These are phyloP conservation scores for Puccinia novopanici DNA, from an alignment of 1,284 basidiomycete species.

Conservation along the genomic window DNA sequence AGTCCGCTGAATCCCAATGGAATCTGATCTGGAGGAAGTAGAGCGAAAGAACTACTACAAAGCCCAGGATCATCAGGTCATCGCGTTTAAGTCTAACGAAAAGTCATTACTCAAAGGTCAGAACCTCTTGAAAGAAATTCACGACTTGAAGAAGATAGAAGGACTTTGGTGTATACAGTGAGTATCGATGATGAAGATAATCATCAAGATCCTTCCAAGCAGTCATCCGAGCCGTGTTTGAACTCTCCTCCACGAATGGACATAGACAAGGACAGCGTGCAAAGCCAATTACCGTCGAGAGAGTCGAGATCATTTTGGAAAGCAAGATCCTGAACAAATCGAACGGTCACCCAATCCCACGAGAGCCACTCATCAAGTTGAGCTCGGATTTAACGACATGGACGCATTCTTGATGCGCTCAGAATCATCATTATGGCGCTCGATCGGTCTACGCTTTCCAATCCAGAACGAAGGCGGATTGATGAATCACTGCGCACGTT, in stretches of 20 bases:
- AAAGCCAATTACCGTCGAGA: not conserved
- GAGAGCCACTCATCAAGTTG: constrained; percentile 42
- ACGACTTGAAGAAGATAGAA: constrained; percentile 41
- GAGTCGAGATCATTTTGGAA: constrained; percentile 22
- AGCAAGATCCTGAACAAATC: constrained; percentile 28
- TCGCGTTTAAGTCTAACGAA: constrained; percentile 48
- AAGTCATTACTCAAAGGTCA: constrained; percentile 47
- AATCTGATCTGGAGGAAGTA: constrained; percentile 51
- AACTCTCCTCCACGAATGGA: constrained; percentile 1
- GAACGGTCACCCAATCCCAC: constrained; percentile 10
- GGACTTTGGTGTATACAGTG: constrained; percentile 21
- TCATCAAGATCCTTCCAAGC: constrained; percentile 14
- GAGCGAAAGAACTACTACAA: constrained; percentile 50
- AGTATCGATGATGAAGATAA: constrained; percentile 1
- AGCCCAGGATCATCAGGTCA: constrained; percentile 50
- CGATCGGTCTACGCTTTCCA: constrained; percentile 42
- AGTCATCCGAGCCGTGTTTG: not conserved
- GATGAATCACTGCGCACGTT: constrained; percentile 49
- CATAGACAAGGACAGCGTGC: not conserved
- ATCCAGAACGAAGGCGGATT: constrained; percentile 41
- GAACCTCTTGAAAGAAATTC: constrained; percentile 47
- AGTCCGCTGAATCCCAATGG: constrained; percentile 50
- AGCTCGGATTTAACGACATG: constrained; percentile 45
- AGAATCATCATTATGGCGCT: constrained; percentile 42
- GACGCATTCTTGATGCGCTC: constrained; percentile 48